phyloP scores from a whole-genome alignment of 169 alveolate genomes.

The Toxoplasma gondii region DNA sequence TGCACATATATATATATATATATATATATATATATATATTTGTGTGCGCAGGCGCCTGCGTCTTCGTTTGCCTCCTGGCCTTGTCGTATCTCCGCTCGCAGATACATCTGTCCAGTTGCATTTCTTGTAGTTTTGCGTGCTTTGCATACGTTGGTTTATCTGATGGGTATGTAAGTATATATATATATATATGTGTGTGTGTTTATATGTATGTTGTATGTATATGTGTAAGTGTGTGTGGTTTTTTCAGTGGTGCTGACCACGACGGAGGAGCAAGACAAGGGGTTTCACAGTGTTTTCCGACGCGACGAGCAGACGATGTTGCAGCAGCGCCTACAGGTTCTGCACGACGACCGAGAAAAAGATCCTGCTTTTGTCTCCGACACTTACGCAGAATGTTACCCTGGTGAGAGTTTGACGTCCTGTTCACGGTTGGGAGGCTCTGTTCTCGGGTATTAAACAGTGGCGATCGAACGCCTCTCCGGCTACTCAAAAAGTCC shows the following conservation, averaged over 20 bases:
- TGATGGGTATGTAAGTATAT: not conserved
- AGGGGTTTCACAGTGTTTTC: slow-evolving; percentile 35
- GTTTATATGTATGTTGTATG: not conserved
- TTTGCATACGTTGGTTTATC: too few species aligned
- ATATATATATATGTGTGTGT: not conserved
- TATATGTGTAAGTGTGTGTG: not conserved
- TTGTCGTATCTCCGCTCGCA: too few species aligned
- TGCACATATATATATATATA: not conserved
- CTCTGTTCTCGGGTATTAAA: too few species aligned
- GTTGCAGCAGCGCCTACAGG: slow-evolving; percentile 15
- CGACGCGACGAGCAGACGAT: slow-evolving; percentile 39
- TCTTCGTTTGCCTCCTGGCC: too few species aligned
- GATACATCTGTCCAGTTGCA: too few species aligned
- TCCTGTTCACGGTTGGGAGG: too few species aligned
- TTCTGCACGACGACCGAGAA: slow-evolving; percentile 28
- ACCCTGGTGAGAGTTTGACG: not conserved
- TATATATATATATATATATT: too few species aligned
- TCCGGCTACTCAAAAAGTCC: too few species aligned
- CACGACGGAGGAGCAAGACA: slow-evolving; percentile 44
- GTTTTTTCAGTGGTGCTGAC: not conserved
- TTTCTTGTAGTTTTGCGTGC: too few species aligned
- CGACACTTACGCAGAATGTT: slow-evolving; percentile 50
- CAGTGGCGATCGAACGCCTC: too few species aligned
- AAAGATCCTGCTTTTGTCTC: slow-evolving; percentile 52
- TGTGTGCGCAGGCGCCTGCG: too few species aligned